Evolutionary conservation across 2,329 filamentous ascomycete genomes (phyloP), one percentile per base, ranked within the genome.

Genomic region (Rutstroemia sp.): DNA sequence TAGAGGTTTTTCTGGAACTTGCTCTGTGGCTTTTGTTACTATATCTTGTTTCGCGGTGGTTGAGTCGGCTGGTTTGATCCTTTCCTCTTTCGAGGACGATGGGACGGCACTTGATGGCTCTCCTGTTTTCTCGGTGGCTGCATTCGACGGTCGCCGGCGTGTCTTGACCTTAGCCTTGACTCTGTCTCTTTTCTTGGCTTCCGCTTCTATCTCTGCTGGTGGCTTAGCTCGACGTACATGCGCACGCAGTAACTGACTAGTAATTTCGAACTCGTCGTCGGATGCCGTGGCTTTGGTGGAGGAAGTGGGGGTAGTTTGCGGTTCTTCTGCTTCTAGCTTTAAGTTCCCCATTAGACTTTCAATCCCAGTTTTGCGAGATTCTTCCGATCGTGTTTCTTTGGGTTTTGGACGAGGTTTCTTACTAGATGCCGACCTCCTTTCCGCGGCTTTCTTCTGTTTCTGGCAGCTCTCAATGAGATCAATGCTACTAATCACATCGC

Each of bases 141-240:
- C 53, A 14, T 61, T 65, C 4, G 64, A 64, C 57, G 57, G 59
- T 14, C 63, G 64, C 27, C 63, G 62, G 55, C 66, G 62, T 51
- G 57, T 63, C 58, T 65, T 70, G 16, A 68, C 59, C 53, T 65
- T 69, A 16, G 61, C 57, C 60, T 62, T 62, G 39, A 64, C 66
- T 60, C 63, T 64, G 56, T 67, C 67, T 60, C 60, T 61, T 50
- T 64, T 62, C 39, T 25, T 56, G 10, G 54, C 48, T 47, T 52
- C 48, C 25, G 50, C 57, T 49, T 47, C 64, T 36, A 55, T 25
- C 21, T 55, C 53, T 3, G 46, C 53, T 23, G 53, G 53, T 23
- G 53, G 46, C 17, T 55, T 55, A 39, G 53, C 53, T 45, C 53
- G 53, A 17, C 53, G 53, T 42, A 55, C 16, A 25, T 55, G 46